Conservation (phyloP, 2,329 filamentous ascomycete species). For the Trichoderma pleuroti region DNA sequence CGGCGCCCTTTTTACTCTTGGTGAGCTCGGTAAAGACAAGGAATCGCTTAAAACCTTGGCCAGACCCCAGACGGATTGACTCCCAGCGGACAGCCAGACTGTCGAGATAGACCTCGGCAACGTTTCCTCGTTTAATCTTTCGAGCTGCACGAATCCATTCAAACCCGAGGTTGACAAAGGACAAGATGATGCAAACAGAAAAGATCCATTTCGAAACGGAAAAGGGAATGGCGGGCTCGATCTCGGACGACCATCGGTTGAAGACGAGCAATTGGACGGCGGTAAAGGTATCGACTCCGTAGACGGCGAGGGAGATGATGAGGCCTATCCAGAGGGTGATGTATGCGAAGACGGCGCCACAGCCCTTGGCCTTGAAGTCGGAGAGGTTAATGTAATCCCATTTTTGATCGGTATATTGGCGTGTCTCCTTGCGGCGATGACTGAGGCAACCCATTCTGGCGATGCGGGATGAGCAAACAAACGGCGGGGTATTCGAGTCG, state of each 20-base stretch:
- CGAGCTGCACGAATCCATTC: slow-evolving; percentile 76
- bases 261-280: slow-evolving; percentile 88
- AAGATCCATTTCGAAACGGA: slow-evolving; percentile 92
- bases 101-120: slow-evolving; percentile 90
- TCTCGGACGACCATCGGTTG: slow-evolving; percentile 80
- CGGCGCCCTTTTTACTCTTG: slow-evolving; percentile 83
- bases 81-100: slow-evolving; percentile 80
- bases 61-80: slow-evolving; percentile 69
- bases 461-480: slow-evolving; percentile 16
- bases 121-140: slow-evolving; percentile 78
- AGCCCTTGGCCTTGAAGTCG: slow-evolving; percentile 83
- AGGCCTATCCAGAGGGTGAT: slow-evolving; percentile 79
- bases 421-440: slow-evolving; percentile 56
- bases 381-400: slow-evolving; percentile 80
- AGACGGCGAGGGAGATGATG: slow-evolving; percentile 75
- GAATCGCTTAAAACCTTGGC: slow-evolving; percentile 82
- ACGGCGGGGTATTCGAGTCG: background rate
- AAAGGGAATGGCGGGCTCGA: slow-evolving; percentile 74
- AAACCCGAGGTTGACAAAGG: slow-evolving; percentile 75
- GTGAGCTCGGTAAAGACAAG: slow-evolving; percentile 89
- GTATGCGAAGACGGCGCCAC: slow-evolving; percentile 75
- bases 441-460: slow-evolving; percentile 63
- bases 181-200: slow-evolving; percentile 84
- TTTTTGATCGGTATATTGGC: slow-evolving; percentile 78
- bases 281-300: slow-evolving; percentile 87